Percentiles rank a stretch among this genome's conserved stretches.
These are phyloP conservation scores for Cyanidioschyzon merolae DNA, from an alignment of 23 red algal species.

Conservation along the genomic window DNA sequence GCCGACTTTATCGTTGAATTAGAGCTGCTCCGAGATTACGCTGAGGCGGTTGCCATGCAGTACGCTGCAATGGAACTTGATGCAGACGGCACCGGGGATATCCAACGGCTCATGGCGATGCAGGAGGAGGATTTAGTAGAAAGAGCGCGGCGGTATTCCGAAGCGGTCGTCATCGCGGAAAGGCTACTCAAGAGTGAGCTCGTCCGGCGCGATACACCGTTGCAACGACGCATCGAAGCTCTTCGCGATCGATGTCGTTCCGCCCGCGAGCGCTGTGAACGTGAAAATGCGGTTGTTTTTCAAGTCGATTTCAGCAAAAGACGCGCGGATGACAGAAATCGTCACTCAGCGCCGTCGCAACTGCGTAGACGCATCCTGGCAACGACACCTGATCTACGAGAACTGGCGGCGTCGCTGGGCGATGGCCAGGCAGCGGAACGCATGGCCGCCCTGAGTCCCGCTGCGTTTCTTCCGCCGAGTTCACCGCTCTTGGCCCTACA, in stretches of 20 bases:
- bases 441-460: neutral
- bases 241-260: neutral
- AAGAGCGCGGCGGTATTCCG: neutral
- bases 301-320: neutral
- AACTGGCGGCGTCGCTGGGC: neutral
- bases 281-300: slow-evolving; percentile 9
- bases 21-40: neutral
- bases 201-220: neutral
- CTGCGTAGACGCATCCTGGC: neutral
- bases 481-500: neutral
- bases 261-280: neutral
- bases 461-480: neutral
- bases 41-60: neutral
- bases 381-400: neutral
- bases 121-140: neutral
- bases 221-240: neutral
- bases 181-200: neutral
- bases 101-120: neutral
- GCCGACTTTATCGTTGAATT: neutral
- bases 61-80: neutral
- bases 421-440: neutral
- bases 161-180: neutral
- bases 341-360: neutral
- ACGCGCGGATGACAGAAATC: neutral
- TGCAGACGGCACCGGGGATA: neutral